phyloP scores from a whole-genome alignment of 192 early-diverging fungal genomes.

The Backusella parvicylindrica region DNA sequence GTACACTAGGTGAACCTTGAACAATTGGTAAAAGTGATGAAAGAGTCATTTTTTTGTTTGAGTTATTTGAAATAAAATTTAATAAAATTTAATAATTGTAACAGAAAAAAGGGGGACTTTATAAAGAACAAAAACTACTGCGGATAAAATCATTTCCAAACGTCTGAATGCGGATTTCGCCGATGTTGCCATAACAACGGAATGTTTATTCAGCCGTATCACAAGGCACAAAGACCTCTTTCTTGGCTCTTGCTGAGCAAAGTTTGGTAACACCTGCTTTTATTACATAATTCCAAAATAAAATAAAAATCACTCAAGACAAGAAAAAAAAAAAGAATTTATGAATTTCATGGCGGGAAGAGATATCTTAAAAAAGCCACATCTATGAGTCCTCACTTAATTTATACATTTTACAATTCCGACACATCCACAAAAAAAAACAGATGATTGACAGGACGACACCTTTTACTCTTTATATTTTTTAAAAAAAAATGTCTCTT shows the following conservation, averaged over 20 bases:
- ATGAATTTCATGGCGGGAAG: not conserved
- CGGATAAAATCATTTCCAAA: not conserved
- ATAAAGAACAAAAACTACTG: not conserved
- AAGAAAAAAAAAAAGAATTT: not conserved
- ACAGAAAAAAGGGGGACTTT: not conserved
- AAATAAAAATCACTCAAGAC: not conserved
- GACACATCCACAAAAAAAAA: not conserved
- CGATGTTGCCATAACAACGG: not conserved
- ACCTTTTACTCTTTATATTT: not conserved
- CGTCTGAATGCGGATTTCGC: not conserved
- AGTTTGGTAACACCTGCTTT: not conserved
- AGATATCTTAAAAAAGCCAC: not conserved
- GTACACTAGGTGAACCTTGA: not conserved
- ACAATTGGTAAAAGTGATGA: not conserved
- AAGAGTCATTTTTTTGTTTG: not conserved
- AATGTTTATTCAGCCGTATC: not conserved
- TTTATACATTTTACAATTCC: not conserved
- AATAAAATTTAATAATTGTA: not conserved
- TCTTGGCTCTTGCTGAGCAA: not conserved
- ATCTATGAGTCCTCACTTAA: not conserved
- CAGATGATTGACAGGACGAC: not conserved
- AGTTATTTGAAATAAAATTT: not conserved
- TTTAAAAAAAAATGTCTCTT: not conserved
- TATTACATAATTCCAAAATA: not conserved
- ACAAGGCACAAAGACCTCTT: not conserved